Evolutionary conservation across 306 rosid species (phyloP), one percentile per base, ranked within the genome.

Genomic region (Vachellia collinsii): DNA sequence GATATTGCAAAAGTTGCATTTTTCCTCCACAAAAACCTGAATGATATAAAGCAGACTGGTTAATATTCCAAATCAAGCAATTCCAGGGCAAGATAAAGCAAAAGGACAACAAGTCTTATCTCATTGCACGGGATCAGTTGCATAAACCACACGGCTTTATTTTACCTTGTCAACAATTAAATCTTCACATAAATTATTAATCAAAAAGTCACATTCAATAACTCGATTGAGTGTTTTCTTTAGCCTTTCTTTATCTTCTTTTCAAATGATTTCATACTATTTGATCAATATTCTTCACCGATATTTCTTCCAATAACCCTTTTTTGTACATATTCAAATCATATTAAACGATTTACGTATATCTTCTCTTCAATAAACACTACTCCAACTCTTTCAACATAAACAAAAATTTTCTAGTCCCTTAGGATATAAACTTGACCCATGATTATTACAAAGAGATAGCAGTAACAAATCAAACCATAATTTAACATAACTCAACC

Each of bases 1-100:
- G 93, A 88, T 83, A 89, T 88, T 14, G 93, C 93, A 82, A 83
- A 90, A 53, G 88, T 87, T 67, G 79, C 91, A 85, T 80, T 91
- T 68, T 86, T 83, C 81, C 91, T 87, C 92, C 89, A 87, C 84
- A 86, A 85, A 85, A 87, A 89, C 86, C 94, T 85, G 85, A 25
- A 78, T 66, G 22, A 77, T 50, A 19, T 53, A 6, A 68, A 69
- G 5, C 5, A 34, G 48, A 70, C 51, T 63, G 8, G 47, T 59
- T 58, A 38, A 44, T 13, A 62, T 41, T 34, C 53, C 23, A 56
- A 73, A 83, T 67, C 34, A 43, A 34, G 44, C 20, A 69, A 23
- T 65, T 77, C 64, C 14, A 29, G 34, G 8, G 59, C 75, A 67
- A 74, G 71, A 16, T 11, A 51, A 36, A 4, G n/a, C 3, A 17